Percentiles rank a stretch among this genome's conserved stretches.
phyloP scores from a whole-genome alignment of 352 stramenopile genomes.

The Phytophthora melonis region DNA sequence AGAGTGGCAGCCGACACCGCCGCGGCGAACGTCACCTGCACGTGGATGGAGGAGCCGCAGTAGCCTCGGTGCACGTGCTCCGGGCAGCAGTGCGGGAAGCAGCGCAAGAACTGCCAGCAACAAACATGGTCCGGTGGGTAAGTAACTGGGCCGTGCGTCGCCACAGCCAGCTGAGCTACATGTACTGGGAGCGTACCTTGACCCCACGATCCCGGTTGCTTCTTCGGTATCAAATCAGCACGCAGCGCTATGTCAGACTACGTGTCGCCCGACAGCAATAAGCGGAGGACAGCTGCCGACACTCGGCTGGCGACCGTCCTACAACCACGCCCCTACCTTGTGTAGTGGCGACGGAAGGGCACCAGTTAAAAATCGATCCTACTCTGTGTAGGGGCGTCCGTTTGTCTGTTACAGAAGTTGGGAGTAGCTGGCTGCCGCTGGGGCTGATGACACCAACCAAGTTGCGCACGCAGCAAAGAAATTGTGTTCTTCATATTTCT shows the following conservation, averaged over 20 bases:
- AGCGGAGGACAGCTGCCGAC: too few relatives aligned
- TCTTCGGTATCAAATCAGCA: not conserved
- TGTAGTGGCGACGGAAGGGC: constrained; percentile 25
- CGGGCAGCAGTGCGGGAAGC: constrained; percentile 48
- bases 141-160: not conserved
- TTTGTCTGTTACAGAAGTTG: too few relatives aligned
- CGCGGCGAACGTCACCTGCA: not conserved
- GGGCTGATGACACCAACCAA: too few relatives aligned
- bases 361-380: too few relatives aligned
- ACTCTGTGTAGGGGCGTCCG: too few relatives aligned
- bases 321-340: not conserved
- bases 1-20: not conserved
- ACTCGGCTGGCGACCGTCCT: too few relatives aligned
- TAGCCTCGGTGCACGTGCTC: constrained; percentile 40
- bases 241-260: too few relatives aligned
- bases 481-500: too few relatives aligned
- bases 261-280: too few relatives aligned
- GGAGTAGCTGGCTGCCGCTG: too few relatives aligned
- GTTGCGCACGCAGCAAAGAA: too few relatives aligned
- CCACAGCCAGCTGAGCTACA: not conserved
- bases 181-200: not conserved
- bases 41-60: constrained; percentile 40
- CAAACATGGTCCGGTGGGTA: not conserved
- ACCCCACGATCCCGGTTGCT: not conserved
- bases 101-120: constrained; percentile 20